Base-by-base conservation (phyloP, 257 asterid genomes). In the Gynochthodes officinalis region DNA sequence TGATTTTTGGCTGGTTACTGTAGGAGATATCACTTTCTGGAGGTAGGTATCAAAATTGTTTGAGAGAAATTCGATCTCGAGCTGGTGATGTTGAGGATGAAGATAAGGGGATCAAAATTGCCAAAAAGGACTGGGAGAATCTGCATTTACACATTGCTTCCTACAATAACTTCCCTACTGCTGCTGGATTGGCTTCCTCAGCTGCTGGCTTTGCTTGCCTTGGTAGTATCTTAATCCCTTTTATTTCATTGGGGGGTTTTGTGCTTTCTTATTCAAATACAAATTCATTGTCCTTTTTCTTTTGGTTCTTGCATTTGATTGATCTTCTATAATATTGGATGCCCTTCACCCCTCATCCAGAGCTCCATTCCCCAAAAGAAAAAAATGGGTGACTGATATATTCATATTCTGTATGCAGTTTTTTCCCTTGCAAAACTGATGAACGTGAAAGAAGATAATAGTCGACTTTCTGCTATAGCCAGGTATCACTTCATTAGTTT, bases 151-250 rank as follows among this genome's bases (percentile, higher is more conserved):
- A 92, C 70, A 67, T 95, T 82, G 98, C 89, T 81, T 95, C 99
- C 33, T 90, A 86, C 76, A 95, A 95, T 80, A 95, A 95, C 82
- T 95, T 95, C 73, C 98, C 97, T 30, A 95, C 99, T 73, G 99
- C 98, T 71, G 99, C 99, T 82, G 99, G 98, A 46, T 84, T 95
- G 89, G 99, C 99, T 49, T 95, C 98, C 79, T 95, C 99, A 0
- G 99, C 99, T 84, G 97, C 98, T 79, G 98, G 99, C 70, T 88
- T 95, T 75, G 99, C 99, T 28, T 95, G 99, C 87, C 89, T 95
- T 3, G 99, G 99, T 95, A 90, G 27, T 59, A 18, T 70, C 53
- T 50, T 8, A 63, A 18, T 52, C 32, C 50, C 25, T 25, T 30
- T 16, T 32, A 7, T 21, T 44, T 19, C 16, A 5, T 57, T 57